phyloP scores from a whole-genome alignment of 2,329 filamentous ascomycete species.

The Cryphonectria parasitica region DNA sequence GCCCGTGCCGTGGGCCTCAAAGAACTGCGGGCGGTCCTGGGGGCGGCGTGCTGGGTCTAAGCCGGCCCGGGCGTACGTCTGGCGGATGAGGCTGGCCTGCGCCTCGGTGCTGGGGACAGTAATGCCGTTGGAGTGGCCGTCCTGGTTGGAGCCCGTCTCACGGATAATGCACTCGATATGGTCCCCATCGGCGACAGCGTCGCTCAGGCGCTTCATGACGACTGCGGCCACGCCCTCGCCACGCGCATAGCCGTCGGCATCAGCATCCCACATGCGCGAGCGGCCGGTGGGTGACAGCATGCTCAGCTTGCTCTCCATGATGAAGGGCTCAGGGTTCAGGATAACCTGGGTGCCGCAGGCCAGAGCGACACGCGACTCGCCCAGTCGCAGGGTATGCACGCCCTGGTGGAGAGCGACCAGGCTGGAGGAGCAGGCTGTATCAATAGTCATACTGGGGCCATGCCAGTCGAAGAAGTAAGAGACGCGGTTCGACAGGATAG shows the following conservation, averaged over 20 bases:
- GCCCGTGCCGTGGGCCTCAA: constrained; percentile 44
- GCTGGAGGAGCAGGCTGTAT: constrained; percentile 49
- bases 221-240: constrained; percentile 54
- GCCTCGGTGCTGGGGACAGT: constrained; percentile 50
- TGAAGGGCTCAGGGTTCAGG: constrained; percentile 37
- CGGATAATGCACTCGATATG: constrained; percentile 46
- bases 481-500: too few species aligned
- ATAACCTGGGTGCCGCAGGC: constrained; percentile 42
- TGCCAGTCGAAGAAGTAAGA: too few species aligned
- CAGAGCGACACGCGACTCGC: constrained; percentile 39
- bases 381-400: constrained; percentile 39
- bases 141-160: constrained; percentile 47
- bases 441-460: constrained; percentile 33
- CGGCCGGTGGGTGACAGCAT: constrained; percentile 45
- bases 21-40: constrained; percentile 42
- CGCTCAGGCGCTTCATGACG: constrained; percentile 44
- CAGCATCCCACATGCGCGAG: constrained; percentile 48
- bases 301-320: constrained; percentile 42
- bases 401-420: constrained; percentile 46
- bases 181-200: constrained; percentile 46
- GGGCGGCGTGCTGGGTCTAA: constrained; percentile 40
- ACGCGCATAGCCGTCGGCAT: constrained; percentile 53
- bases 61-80: constrained; percentile 39
- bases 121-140: constrained; percentile 45
- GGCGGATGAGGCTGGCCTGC: constrained; percentile 45